Conservation (phyloP, 169 alveolate species). For the Plasmodium inui region DNA sequence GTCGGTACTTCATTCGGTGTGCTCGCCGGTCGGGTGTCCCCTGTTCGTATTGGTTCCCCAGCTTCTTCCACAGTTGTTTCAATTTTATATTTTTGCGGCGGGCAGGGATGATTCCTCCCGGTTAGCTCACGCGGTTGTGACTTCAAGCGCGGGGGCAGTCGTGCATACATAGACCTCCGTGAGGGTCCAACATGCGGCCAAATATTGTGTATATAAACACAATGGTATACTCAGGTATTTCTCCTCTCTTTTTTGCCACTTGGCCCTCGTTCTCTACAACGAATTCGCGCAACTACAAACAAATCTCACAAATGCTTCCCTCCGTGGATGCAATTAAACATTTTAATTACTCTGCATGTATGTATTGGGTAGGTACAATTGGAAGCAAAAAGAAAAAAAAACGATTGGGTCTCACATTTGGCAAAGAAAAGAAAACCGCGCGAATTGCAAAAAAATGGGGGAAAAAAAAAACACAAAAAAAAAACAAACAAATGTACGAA, state of each 20-base stretch:
- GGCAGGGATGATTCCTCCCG: neutral
- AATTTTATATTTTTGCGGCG: neutral
- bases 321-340: neutral
- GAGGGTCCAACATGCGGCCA: neutral
- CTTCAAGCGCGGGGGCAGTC: neutral
- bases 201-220: neutral
- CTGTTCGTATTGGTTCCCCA: neutral
- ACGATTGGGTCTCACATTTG: neutral
- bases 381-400: neutral
- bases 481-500: neutral
- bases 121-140: neutral
- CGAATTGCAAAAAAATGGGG: neutral
- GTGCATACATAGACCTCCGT: neutral
- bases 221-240: neutral
- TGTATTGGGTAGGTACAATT: neutral
- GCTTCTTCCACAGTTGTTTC: neutral
- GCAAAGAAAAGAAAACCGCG: neutral
- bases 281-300: neutral
- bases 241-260: neutral
- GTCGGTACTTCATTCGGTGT: neutral
- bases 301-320: neutral
- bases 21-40: neutral
- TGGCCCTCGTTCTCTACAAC: neutral
- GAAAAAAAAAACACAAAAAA: neutral
- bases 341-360: neutral